Conservation (phyloP, 176 grass and related monocot species). For the Triticum urartu region DNA sequence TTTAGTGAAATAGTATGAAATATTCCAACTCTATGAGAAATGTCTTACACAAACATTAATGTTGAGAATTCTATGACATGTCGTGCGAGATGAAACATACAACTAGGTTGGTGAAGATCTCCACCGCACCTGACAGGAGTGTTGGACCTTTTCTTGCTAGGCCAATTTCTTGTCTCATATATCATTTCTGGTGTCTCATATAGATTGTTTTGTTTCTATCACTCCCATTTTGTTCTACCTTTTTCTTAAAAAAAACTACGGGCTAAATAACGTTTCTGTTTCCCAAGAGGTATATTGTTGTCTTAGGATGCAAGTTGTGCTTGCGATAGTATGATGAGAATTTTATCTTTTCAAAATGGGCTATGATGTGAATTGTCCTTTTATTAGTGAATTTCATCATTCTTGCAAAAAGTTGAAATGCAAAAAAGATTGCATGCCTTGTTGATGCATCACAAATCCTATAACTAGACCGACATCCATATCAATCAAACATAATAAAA, state of each 20-base stretch:
- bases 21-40: background rate
- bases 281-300: background rate
- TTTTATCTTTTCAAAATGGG: too few relatives aligned
- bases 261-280: background rate
- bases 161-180: slow-evolving; percentile 32
- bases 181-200: background rate
- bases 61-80: slow-evolving; percentile 26
- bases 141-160: slow-evolving; percentile 71
- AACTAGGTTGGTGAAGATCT: slow-evolving; percentile 67
- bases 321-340: background rate
- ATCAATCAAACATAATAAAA: too few relatives aligned
- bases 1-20: background rate
- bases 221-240: background rate
- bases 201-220: background rate
- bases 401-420: too few relatives aligned
- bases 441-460: too few relatives aligned
- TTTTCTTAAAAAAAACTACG: background rate
- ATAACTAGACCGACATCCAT: too few relatives aligned
- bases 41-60: background rate
- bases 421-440: too few relatives aligned
- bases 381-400: too few relatives aligned
- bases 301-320: background rate
- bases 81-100: slow-evolving; percentile 63
- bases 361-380: too few relatives aligned
- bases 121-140: slow-evolving; percentile 65